Evolutionary conservation across 2,329 filamentous ascomycete species (phyloP).

Genomic region (Cytospora chrysosperma): DNA sequence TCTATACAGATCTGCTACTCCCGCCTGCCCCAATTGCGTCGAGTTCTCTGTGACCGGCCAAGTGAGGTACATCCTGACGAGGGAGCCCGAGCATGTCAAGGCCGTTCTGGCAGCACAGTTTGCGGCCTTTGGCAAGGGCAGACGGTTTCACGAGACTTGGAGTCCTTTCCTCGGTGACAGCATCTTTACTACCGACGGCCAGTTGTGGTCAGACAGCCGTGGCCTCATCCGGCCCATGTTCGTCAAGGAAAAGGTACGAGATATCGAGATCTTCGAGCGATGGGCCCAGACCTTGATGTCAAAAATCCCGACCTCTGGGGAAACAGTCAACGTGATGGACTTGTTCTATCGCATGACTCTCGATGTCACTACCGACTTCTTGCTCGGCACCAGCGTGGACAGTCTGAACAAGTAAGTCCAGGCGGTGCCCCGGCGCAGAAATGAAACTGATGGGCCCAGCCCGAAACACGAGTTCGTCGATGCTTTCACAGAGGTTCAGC

Average conservation of each 20-base stretch:
- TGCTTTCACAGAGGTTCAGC: conserved; percentile 69
- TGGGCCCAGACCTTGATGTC: conserved; percentile 58
- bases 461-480: conserved; percentile 61
- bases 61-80: conserved; percentile 44
- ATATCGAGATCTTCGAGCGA: conserved; percentile 57
- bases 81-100: conserved; percentile 58
- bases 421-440: not conserved
- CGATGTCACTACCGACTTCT: conserved; percentile 66
- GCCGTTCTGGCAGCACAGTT: conserved; percentile 56
- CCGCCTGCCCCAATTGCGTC: conserved; percentile 37
- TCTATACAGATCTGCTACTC: conserved; percentile 32
- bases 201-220: conserved; percentile 53
- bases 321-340: conserved; percentile 58
- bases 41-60: conserved; percentile 37
- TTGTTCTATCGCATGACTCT: conserved; percentile 66
- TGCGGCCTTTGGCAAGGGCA: conserved; percentile 51
- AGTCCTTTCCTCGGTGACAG: conserved; percentile 52
- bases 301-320: conserved; percentile 55
- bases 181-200: conserved; percentile 55
- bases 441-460: conserved; percentile 34
- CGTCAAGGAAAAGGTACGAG: conserved; percentile 44
- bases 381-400: conserved; percentile 60
- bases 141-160: conserved; percentile 43
- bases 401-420: conserved; percentile 42
- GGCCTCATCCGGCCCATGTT: conserved; percentile 56